Conservation (phyloP, 2,329 filamentous ascomycete species). For the Gaeumannomyces tritici region DNA sequence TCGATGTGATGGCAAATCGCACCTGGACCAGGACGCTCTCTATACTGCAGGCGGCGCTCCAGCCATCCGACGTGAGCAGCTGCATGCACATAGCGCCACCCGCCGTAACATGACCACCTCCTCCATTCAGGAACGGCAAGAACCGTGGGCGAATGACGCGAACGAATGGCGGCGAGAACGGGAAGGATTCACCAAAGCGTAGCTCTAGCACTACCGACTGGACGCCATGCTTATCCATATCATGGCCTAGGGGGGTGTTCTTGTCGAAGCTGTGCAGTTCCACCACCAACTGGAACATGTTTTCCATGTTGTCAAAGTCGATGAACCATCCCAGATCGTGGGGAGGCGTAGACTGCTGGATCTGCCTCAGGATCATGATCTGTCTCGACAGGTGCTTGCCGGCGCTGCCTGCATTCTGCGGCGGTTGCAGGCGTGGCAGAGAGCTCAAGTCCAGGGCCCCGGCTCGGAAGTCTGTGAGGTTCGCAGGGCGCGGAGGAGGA, state of each 20-base stretch:
- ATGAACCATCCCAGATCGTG: constrained; percentile 79
- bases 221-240: constrained; percentile 56
- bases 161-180: constrained; percentile 73
- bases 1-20: constrained; percentile 61
- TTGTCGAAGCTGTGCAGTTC: constrained; percentile 76
- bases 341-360: constrained; percentile 50
- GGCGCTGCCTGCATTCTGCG: constrained; percentile 56
- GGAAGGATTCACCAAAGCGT: constrained; percentile 68
- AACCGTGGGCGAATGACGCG: constrained; percentile 76
- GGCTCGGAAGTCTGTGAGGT: constrained; percentile 48
- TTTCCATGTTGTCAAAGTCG: constrained; percentile 54
- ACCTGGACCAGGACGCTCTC: constrained; percentile 77
- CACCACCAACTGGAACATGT: constrained; percentile 86
- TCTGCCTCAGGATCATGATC: constrained; percentile 50
- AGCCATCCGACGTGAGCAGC: constrained; percentile 73
- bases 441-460: constrained; percentile 51
- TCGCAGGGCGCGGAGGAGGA: background rate
- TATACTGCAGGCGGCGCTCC: constrained; percentile 63
- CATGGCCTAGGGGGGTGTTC: constrained; percentile 57
- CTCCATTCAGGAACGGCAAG: constrained; percentile 58
- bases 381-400: constrained; percentile 56
- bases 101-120: constrained; percentile 76
- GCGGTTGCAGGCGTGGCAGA: constrained; percentile 56
- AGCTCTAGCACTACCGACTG: constrained; percentile 71
- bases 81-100: constrained; percentile 83